Evolutionary conservation across 2,329 filamentous ascomycete genomes (phyloP), one percentile per base, ranked within the genome.

Genomic region (Penicillium sp.): DNA sequence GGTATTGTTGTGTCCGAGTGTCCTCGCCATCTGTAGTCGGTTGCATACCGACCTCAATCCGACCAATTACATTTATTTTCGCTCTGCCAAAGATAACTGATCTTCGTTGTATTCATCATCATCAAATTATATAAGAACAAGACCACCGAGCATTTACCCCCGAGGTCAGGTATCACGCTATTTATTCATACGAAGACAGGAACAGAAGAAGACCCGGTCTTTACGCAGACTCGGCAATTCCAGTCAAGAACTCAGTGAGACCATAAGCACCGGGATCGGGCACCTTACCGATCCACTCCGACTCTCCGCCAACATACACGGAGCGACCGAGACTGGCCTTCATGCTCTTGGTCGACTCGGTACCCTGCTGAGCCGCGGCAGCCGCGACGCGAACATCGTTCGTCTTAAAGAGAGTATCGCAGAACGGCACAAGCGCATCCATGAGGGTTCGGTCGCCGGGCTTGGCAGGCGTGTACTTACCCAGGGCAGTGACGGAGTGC

Each of bases 301-400:
- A 63, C 60, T 77, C 73, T 38, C 87, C 88, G 55, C 88, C 90
- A 45, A 95, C 84, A 69, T 95, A 95, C 10, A 94, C 90, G 2
- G 87, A 84, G 52, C 90, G 78, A 7, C 94, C 94, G 36, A 99
- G 76, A 62, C 87, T 94, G 38, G 94, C 90, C 70, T 88, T 84
- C 92, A 99, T 96, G 22, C 87, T 88, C 76, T 92, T 95, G 18
- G 94, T 97, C 27, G 83, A 83, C 58, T 92, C 87, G 4, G 92
- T 88, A 0, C 88, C 94, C 42, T 84, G 79, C 57, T 82, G 81
- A 0, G 91, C 87, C 2, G 89, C 90, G 62, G 84, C 78, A 0
- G 90, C 90, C 7, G 94, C 92, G 67, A 84, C 79, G 58, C 83
- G 80, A 18, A 94, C 69, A 66, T 89, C 82, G 13, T 82, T 83